Percentiles rank a stretch among this genome's conserved stretches.
Evolutionary conservation across 108 stramenopile species (phyloP).

Genomic region (Nitzschia sp.): DNA sequence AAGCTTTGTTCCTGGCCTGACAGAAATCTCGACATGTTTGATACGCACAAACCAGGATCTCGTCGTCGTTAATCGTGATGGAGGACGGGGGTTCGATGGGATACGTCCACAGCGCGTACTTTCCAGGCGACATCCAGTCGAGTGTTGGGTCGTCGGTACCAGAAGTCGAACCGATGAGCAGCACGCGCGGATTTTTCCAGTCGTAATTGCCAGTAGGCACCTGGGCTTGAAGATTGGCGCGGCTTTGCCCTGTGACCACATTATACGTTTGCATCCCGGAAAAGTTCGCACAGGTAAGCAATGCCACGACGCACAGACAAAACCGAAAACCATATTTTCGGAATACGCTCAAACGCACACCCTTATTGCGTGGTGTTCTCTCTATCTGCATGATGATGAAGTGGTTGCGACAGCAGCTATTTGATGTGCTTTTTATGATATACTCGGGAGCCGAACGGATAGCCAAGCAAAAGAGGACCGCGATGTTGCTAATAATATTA

Average conservation of each 20-base stretch:
- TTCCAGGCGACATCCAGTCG: background rate
- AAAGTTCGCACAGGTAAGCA: background rate
- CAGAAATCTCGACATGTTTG: background rate
- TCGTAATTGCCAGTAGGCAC: slow-evolving; percentile 1
- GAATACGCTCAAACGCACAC: too few relatives aligned
- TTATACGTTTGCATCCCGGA: background rate
- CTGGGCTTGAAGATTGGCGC: background rate
- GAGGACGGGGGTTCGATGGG: background rate
- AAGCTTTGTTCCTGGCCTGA: background rate
- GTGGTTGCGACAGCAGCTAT: too few relatives aligned
- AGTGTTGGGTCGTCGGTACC: background rate
- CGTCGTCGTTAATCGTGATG: background rate
- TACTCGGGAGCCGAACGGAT: too few relatives aligned
- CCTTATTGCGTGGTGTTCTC: too few relatives aligned
- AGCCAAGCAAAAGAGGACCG: too few relatives aligned
- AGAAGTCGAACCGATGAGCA: too few relatives aligned
- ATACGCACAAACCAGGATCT: background rate
- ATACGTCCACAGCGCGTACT: slow-evolving; percentile 1
- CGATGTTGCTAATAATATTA: too few relatives aligned
- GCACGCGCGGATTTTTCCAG: background rate
- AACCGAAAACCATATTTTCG: too few relatives aligned
- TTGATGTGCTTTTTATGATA: too few relatives aligned
- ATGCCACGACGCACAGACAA: background rate
- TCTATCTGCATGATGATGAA: too few relatives aligned
- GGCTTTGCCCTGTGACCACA: background rate